A percentile compares a stretch with the other conserved stretches of the same genome.
phyloP scores from a whole-genome alignment of 75 land plant genomes.

The Picea glauca region DNA sequence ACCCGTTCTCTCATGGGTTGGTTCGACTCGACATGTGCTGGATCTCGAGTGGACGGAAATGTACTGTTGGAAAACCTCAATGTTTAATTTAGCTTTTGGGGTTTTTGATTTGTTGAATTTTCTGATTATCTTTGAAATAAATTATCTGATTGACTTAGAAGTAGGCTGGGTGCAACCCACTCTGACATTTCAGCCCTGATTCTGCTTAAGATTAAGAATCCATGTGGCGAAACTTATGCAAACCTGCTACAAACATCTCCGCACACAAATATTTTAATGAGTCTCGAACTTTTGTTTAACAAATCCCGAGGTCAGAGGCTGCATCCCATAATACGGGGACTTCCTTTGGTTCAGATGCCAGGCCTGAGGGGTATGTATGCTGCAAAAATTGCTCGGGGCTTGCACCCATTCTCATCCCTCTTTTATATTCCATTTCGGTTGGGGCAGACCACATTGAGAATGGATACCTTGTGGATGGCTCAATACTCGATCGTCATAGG shows the following conservation, averaged over 20 bases:
- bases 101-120: neutral
- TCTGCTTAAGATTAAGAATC: neutral
- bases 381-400: neutral
- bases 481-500: neutral
- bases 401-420: too few relatives aligned
- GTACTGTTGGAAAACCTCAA: neutral
- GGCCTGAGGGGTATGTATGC: neutral
- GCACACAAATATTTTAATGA: too few relatives aligned
- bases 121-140: neutral
- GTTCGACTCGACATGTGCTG: neutral
- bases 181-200: too few relatives aligned
- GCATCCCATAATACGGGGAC: too few relatives aligned
- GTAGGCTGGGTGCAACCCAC: neutral
- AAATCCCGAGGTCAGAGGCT: too few relatives aligned
- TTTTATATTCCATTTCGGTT: neutral
- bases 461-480: neutral
- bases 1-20: neutral
- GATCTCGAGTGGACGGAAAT: neutral
- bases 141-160: neutral
- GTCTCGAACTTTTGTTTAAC: too few relatives aligned
- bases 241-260: too few relatives aligned
- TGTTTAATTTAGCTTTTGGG: neutral
- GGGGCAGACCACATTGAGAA: neutral
- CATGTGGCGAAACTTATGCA: neutral
- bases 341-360: neutral